Evolutionary conservation across 805 yeast genomes (phyloP), one percentile per base, ranked within the genome.

Genomic region (Wickerhamomyces bisporus): DNA sequence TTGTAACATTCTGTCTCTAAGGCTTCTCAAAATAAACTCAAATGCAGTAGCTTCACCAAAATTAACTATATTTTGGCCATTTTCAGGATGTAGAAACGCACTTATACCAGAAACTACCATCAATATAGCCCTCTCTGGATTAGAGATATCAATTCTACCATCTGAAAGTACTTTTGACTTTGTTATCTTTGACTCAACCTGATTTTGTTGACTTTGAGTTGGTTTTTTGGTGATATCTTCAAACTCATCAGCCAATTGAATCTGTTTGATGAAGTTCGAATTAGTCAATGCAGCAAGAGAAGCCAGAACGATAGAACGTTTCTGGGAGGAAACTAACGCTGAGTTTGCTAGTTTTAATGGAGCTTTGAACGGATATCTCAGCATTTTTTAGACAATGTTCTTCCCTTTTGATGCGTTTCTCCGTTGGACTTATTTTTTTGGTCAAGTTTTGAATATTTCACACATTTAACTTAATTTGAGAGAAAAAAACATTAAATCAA

Each of bases 11-110:
- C 75, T 75, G 20, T 67, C 66, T 48, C 86, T 77, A 40, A 93
- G 60, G 13, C 69, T 61, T 16, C 67, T 69, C 37, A 94, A 69
- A 25, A 88, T 77, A 23, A 70, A 72, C 9, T 82, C 79, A 29
- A 83, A 67, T 7, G 96, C 95, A 0, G 96, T 83, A 13, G 91
- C 79, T 57, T 93, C 98, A 1, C 98, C 98, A 48, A 85, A 66
- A 27, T 85, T 88, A 17, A 82, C 88, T 41, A 85, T 82, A 51
- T 81, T 79, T 42, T 76, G 77, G 41, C 86, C 86, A 39, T 80
- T 62, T 50, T 81, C 87, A 6, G 93, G 95, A 52, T 83, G 88
- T 35, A 75, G 66, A 51, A 68, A 79, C 0, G 96, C 82, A 18
- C 89, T 91, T 15, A 85, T 53, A 2, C 94, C 86, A 4, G 95